A percentile compares a stretch with the other conserved stretches of the same genome.
Evolutionary conservation across 202 grass and related monocot species (phyloP).

Genomic region (Musa balbisiana): DNA sequence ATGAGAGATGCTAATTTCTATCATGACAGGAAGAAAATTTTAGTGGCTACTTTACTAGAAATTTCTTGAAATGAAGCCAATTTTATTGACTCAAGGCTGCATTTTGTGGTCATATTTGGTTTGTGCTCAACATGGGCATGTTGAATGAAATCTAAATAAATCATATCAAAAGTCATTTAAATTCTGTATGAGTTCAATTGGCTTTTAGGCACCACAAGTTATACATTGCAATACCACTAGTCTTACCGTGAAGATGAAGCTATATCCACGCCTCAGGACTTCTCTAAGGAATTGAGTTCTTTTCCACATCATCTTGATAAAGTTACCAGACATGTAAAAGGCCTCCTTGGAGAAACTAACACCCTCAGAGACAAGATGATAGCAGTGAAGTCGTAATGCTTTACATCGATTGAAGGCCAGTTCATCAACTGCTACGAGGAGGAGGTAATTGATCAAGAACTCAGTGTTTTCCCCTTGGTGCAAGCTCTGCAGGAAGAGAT

Average conservation of each 20-base stretch:
- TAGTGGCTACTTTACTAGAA: too few relatives aligned
- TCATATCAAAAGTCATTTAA: background rate
- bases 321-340: slow-evolving; percentile 8
- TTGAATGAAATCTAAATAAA: background rate
- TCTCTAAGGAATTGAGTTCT: slow-evolving; percentile 9
- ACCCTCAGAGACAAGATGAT: background rate
- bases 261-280: slow-evolving; percentile 5
- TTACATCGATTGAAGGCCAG: background rate
- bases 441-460: slow-evolving; percentile 6
- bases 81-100: too few relatives aligned
- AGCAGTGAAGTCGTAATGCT: background rate
- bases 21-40: too few relatives aligned
- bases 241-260: slow-evolving; percentile 13
- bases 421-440: slow-evolving; percentile 3
- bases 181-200: background rate
- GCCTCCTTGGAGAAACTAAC: slow-evolving; percentile 2
- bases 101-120: too few relatives aligned
- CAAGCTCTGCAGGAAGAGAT: slow-evolving; percentile 11
- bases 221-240: background rate
- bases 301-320: slow-evolving; percentile 14
- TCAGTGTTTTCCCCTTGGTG: background rate
- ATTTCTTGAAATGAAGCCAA: too few relatives aligned
- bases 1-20: too few relatives aligned
- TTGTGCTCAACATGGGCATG: background rate
- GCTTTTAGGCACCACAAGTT: background rate